These are phyloP conservation scores for Populus tremula DNA, from an alignment of 345 rosid species.

Conservation along the genomic window DNA sequence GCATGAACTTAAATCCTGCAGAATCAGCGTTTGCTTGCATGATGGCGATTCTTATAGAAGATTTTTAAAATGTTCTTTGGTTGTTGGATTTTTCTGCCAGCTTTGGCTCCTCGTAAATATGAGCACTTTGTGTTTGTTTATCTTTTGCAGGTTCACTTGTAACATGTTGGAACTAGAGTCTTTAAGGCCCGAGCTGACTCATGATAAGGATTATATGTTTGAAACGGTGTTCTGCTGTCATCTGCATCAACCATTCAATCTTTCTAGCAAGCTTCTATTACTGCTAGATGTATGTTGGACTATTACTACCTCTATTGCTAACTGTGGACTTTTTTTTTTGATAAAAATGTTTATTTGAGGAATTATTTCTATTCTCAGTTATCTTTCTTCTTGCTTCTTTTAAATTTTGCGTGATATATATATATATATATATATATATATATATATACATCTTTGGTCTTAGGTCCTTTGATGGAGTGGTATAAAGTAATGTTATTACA, in stretches of 20 bases:
- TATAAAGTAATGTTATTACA: slow-evolving; percentile 1
- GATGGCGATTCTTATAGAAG: slow-evolving; percentile 36
- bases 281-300: slow-evolving; percentile 61
- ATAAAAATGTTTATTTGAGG: slow-evolving; percentile 16
- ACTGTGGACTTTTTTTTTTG: slow-evolving; percentile 14
- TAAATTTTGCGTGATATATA: background rate
- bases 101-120: slow-evolving; percentile 43
- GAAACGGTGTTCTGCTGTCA: slow-evolving; percentile 48
- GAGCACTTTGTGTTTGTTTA: slow-evolving; percentile 42
- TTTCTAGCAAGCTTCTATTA: slow-evolving; percentile 53
- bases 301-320: slow-evolving; percentile 34
- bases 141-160: slow-evolving; percentile 62
- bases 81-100: slow-evolving; percentile 36
- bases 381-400: background rate
- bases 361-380: slow-evolving; percentile 14
- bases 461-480: slow-evolving; percentile 3
- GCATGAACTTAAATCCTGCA: slow-evolving; percentile 9
- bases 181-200: slow-evolving; percentile 37
- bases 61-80: slow-evolving; percentile 39
- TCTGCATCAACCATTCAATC: slow-evolving; percentile 47
- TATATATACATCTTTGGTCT: background rate
- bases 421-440: background rate
- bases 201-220: slow-evolving; percentile 43
- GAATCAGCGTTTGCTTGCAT: slow-evolving; percentile 11
- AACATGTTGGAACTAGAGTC: slow-evolving; percentile 38